Evolutionary conservation across 192 early-diverging fungal species (phyloP), one percentile per base, ranked within the genome.

Genomic region (Coemansia sp.): DNA sequence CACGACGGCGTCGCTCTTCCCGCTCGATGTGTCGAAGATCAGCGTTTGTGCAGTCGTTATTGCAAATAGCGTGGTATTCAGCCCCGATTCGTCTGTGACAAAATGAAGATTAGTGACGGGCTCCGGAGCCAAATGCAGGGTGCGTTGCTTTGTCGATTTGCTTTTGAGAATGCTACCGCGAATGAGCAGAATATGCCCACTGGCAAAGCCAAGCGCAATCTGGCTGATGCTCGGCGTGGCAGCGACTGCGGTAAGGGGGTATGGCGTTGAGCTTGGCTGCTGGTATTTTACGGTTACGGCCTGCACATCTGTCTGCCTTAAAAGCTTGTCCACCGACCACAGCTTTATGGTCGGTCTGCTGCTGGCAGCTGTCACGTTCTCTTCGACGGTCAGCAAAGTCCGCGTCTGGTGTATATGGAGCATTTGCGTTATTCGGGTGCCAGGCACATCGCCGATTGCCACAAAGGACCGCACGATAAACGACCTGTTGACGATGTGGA

Each of bases 121-220:
- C 68, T 95, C 94, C 23, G 89, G 86, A 12, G 92, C 90, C 64
- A 94, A 88, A 77, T 94, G 90, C 30, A 99, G 81, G 18, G 93
- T 85, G 58, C 90, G 91, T 60, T 92, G 86, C 67, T 93, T 94
- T 0, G 88, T 91, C 39, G 88, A 87, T 16, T 88, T 84, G 62
- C 93, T 91, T 55, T 89, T 88, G 38, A 88, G 87, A 16, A 97
- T 80, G 72, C 95, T 93, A 6, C 94, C 93, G 38, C 91, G 87
- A 18, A 93, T 87, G 38, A 95, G 78, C 21, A 97, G 77, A 0
- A 97, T 95, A 5, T 92, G 88, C 14, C 97, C 97, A 68, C 95
- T 96, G 23, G 94, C 93, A 63, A 99, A 83, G 4, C 95, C 97
- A 38, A 97, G 81, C 15, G 97, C 97, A 15, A 95, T 84, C 77